phyloP scores from a whole-genome alignment of 768 basidiomycete species.

The Pleurotus djamor region DNA sequence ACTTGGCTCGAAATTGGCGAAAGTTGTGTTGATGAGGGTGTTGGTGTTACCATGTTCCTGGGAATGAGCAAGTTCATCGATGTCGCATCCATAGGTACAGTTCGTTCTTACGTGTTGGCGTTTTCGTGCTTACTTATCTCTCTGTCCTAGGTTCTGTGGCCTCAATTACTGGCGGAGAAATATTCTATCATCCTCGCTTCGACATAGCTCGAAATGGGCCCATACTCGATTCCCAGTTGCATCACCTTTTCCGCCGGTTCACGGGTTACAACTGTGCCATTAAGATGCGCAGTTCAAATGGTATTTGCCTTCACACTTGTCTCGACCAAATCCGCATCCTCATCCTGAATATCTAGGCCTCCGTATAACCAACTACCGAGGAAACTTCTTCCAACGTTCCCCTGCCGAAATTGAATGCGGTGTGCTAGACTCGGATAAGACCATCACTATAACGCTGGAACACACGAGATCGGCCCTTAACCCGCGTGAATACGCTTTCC shows the following conservation, averaged over 20 bases:
- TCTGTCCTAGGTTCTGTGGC: conserved; percentile 51
- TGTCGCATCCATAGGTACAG: conserved; percentile 76
- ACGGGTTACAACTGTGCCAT: conserved; percentile 81
- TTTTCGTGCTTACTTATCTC: conserved; percentile 5
- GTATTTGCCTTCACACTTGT: conserved; percentile 34
- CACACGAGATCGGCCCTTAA: conserved; percentile 60
- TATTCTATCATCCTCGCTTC: conserved; percentile 94
- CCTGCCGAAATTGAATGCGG: conserved; percentile 79
- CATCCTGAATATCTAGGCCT: conserved; percentile 41
- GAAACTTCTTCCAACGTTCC: conserved; percentile 68
- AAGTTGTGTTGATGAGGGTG: conserved; percentile 85
- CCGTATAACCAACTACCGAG: conserved; percentile 62
- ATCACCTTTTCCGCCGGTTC: conserved; percentile 62
- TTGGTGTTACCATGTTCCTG: conserved; percentile 89
- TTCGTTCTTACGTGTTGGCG: neutral
- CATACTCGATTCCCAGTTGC: conserved; percentile 73
- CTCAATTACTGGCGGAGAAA: conserved; percentile 81
- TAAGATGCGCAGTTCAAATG: conserved; percentile 82
- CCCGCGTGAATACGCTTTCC: conserved; percentile 67
- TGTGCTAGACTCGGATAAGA: conserved; percentile 76
- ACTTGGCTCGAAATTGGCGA: conserved; percentile 84
- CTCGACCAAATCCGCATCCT: neutral
- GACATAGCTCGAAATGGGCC: conserved; percentile 62
- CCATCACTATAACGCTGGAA: conserved; percentile 72
- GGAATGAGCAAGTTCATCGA: conserved; percentile 81